phyloP scores from a whole-genome alignment of 208 protist species.

The Trypanosoma vivax region DNA sequence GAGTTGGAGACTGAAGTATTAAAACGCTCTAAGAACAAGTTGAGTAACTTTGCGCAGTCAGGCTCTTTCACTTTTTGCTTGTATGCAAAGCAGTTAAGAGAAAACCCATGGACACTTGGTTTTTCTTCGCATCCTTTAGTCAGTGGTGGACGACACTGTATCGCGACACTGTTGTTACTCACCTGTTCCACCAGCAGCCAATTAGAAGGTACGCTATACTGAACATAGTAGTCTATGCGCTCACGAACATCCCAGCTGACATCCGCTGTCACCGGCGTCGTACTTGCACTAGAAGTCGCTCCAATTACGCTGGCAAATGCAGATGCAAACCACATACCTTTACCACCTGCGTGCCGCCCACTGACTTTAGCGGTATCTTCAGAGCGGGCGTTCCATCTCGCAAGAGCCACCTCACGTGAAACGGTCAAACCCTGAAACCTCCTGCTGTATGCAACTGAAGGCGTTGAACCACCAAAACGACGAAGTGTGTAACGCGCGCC shows the following conservation, averaged over 20 bases:
- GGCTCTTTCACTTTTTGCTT: slow-evolving; percentile 56
- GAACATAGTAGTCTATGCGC: slow-evolving; percentile 75
- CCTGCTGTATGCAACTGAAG: not conserved
- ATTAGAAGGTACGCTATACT: slow-evolving; percentile 67
- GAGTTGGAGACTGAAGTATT: slow-evolving; percentile 72
- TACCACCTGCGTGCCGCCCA: slow-evolving; percentile 22
- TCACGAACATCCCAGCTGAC: slow-evolving; percentile 71
- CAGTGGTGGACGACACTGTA: slow-evolving; percentile 59
- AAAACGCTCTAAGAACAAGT: slow-evolving; percentile 71
- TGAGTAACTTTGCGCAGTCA: slow-evolving; percentile 49
- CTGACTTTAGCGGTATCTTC: slow-evolving; percentile 5
- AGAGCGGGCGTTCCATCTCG: slow-evolving; percentile 35
- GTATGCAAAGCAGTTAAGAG: slow-evolving; percentile 78
- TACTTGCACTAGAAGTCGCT: slow-evolving; percentile 5
- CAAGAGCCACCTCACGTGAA: slow-evolving; percentile 32
- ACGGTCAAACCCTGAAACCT: slow-evolving; percentile 11
- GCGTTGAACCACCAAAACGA: not conserved
- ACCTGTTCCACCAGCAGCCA: slow-evolving; percentile 58
- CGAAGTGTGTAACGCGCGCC: not conserved
- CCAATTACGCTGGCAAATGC: slow-evolving; percentile 20
- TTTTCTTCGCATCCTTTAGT: not conserved
- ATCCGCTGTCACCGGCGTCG: slow-evolving; percentile 34
- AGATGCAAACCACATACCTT: slow-evolving; percentile 71
- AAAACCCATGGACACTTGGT: slow-evolving; percentile 60
- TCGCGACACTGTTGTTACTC: slow-evolving; percentile 65